Conservation (phyloP, 2,329 filamentous ascomycete species). For the Ophiostoma pallidulum region DNA sequence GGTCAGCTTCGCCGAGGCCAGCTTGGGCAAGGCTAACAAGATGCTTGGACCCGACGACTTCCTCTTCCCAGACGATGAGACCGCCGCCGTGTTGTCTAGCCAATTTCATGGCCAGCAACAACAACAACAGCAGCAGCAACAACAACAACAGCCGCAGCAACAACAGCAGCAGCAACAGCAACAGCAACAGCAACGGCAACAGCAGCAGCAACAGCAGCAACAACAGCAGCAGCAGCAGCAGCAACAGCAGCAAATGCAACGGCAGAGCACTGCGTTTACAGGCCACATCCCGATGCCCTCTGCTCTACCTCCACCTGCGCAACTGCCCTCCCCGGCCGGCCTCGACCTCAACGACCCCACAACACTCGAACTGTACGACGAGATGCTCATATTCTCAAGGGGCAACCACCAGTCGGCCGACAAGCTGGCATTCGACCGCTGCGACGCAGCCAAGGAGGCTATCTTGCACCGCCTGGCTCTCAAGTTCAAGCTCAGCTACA, state of each 20-base stretch:
- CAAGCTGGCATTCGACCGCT: conserved; percentile 22
- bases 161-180: not conserved
- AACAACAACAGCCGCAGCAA: not conserved
- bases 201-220: not conserved
- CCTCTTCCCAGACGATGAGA: conserved; percentile 17
- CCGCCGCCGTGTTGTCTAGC: conserved; percentile 3
- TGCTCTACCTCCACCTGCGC: not conserved
- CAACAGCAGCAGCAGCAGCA: not conserved
- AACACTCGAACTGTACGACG: conserved; percentile 19
- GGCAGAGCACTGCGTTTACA: not conserved
- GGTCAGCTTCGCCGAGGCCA: not conserved
- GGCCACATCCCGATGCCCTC: too few species aligned
- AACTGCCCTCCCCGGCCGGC: not conserved
- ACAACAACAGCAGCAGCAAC: too few species aligned
- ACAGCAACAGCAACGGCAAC: not conserved
- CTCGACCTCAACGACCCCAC: conserved; percentile 16
- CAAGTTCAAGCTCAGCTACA: conserved; percentile 22
- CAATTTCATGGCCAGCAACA: conserved; percentile 1
- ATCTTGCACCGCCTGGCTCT: conserved; percentile 21
- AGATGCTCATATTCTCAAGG: conserved; percentile 21
- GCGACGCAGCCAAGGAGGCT: conserved; percentile 21
- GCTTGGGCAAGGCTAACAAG: not conserved
- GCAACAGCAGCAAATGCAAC: not conserved
- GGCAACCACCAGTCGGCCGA: conserved; percentile 16
- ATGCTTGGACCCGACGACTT: conserved; percentile 14